Evolutionary conservation across 805 yeast genomes (phyloP).

Genomic region (Candida maltosa): DNA sequence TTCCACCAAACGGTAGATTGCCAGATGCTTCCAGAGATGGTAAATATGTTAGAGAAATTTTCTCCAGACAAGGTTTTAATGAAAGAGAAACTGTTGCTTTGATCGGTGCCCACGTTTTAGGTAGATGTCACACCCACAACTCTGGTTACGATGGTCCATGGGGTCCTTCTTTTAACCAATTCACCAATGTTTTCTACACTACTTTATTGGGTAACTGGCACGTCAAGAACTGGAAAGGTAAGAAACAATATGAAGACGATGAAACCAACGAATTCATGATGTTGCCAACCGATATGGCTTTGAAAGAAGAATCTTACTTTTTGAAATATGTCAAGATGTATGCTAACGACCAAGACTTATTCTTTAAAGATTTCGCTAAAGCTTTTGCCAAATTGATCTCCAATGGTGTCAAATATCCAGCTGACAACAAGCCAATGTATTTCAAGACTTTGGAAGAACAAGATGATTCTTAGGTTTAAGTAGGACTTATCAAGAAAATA

Average conservation of each 20-base stretch:
- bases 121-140: constrained; percentile 33
- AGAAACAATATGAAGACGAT: constrained; percentile 38
- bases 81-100: constrained; percentile 41
- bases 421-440: constrained; percentile 37
- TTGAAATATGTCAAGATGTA: constrained; percentile 44
- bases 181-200: constrained; percentile 38
- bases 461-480: too few species aligned
- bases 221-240: constrained; percentile 38
- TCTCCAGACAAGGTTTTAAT: constrained; percentile 49
- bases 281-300: constrained; percentile 57
- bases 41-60: constrained; percentile 61
- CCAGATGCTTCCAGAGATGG: constrained; percentile 72
- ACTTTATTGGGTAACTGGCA: constrained; percentile 54
- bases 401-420: constrained; percentile 47
- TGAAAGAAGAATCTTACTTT: constrained; percentile 45
- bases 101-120: constrained; percentile 42
- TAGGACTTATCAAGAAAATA: too few species aligned
- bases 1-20: constrained; percentile 66
- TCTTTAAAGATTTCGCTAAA: constrained; percentile 47
- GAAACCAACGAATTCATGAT: constrained; percentile 45
- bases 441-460: constrained; percentile 75
- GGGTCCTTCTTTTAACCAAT: constrained; percentile 38
- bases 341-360: constrained; percentile 47
- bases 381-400: constrained; percentile 48
- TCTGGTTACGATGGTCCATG: constrained; percentile 46